phyloP scores from a whole-genome alignment of 768 basidiomycete genomes.

The Dictyophora rubrovolvata region DNA sequence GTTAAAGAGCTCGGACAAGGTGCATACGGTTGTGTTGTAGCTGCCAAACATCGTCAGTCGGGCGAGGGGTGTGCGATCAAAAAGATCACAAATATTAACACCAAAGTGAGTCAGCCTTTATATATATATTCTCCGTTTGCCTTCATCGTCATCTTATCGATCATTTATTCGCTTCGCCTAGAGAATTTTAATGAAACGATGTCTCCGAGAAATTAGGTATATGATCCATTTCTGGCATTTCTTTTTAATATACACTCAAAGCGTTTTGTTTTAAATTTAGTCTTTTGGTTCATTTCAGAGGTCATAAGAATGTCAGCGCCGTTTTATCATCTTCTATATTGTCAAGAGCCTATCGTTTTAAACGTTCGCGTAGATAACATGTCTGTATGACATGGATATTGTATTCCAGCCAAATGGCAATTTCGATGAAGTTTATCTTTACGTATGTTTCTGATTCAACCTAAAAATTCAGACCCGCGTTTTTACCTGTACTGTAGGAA shows the following conservation, averaged over 20 bases:
- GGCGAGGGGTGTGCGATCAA: slow-evolving; percentile 92
- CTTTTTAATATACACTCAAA: not conserved
- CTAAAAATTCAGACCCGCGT: not conserved
- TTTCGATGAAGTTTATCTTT: slow-evolving; percentile 95
- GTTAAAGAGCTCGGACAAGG: slow-evolving; percentile 97
- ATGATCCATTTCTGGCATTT: slow-evolving; percentile 10
- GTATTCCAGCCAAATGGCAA: slow-evolving; percentile 85
- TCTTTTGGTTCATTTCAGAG: slow-evolving; percentile 92
- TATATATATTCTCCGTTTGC: slow-evolving; percentile 9
- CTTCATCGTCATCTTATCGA: slow-evolving; percentile 15
- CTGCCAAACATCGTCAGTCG: slow-evolving; percentile 71
- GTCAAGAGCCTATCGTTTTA: not conserved
- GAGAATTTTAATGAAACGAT: slow-evolving; percentile 95
- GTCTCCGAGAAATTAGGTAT: slow-evolving; percentile 87
- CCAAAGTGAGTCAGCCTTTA: slow-evolving; percentile 42
- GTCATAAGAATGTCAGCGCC: slow-evolving; percentile 86
- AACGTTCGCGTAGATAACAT: slow-evolving; percentile 62
- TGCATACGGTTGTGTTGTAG: slow-evolving; percentile 87
- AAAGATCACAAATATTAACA: slow-evolving; percentile 92
- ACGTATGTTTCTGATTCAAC: slow-evolving; percentile 37
- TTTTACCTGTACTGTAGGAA: slow-evolving; percentile 44
- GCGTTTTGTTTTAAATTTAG: slow-evolving; percentile 26
- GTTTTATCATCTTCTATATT: slow-evolving; percentile 1
- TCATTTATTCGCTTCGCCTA: slow-evolving; percentile 21
- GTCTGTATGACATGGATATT: slow-evolving; percentile 97